Conservation (phyloP, 768 basidiomycete genomes). For the Amanita brunnescens region DNA sequence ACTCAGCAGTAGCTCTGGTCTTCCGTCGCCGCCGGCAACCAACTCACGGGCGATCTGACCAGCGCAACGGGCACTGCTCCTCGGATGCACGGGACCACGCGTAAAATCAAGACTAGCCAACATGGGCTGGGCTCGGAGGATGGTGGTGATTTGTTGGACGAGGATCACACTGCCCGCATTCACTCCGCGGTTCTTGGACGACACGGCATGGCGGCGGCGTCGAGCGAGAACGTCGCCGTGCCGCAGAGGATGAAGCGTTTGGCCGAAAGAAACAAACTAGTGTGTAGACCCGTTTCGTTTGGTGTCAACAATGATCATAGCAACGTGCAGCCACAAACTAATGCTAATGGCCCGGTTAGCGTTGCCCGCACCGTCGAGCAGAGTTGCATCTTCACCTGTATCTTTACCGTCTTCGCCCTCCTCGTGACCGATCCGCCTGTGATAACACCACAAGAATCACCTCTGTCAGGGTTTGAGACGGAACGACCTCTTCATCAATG, state of each 20-base stretch:
- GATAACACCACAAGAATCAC: constrained; percentile 20
- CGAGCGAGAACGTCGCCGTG: constrained; percentile 48
- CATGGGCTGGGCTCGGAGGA: constrained; percentile 30
- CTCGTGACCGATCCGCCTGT: constrained; percentile 13
- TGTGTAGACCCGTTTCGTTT: too few relatives aligned
- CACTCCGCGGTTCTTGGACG: constrained; percentile 24
- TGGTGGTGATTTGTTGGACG: constrained; percentile 38
- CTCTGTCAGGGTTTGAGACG: constrained; percentile 71
- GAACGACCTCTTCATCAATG: constrained; percentile 54
- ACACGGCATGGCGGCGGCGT: constrained; percentile 16
- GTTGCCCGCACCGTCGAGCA: constrained; percentile 24
- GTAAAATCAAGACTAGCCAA: constrained; percentile 17
- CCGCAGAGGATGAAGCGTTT: constrained; percentile 64
- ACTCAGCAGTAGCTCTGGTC: constrained; percentile 46
- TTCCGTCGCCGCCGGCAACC: constrained; percentile 79
- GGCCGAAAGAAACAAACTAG: constrained; percentile 66
- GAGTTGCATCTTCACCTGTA: constrained; percentile 22
- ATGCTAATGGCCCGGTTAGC: constrained; percentile 27
- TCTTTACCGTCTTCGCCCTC: constrained; percentile 22
- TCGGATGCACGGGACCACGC: constrained; percentile 7
- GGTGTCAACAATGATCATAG: too few relatives aligned
- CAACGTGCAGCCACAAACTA: too few relatives aligned
- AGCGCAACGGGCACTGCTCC: constrained; percentile 23
- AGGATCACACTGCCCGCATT: constrained; percentile 59
- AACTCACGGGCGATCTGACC: constrained; percentile 62